Conservation (phyloP, 208 protist genomes). For the Leishmania amazonensis region DNA sequence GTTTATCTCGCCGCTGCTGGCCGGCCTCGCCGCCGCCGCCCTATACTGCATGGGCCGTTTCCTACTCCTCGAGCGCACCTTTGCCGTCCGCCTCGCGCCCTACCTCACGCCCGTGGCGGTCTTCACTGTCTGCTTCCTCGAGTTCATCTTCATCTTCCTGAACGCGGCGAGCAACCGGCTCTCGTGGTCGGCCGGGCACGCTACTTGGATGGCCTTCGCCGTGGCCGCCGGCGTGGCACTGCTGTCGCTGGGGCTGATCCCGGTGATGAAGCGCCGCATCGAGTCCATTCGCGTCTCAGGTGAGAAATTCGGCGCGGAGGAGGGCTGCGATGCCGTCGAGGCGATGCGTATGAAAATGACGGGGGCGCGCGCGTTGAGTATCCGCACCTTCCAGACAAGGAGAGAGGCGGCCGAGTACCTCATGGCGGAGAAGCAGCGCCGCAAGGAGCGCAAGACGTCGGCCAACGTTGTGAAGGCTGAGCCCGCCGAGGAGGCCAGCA, state of each 20-base stretch:
- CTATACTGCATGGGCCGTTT: slow-evolving; percentile 43
- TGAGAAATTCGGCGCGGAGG: slow-evolving; percentile 32
- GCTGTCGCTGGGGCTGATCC: slow-evolving; percentile 45
- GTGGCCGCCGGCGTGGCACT: slow-evolving; percentile 41
- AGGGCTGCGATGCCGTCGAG: slow-evolving; percentile 31
- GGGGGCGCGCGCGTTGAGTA: slow-evolving; percentile 21
- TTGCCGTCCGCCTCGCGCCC: slow-evolving; percentile 38
- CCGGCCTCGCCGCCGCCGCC: slow-evolving; percentile 38
- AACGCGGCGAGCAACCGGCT: slow-evolving; percentile 55
- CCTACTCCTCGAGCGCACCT: slow-evolving; percentile 41
- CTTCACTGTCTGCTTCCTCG: slow-evolving; percentile 55
- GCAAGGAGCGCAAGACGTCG: background rate
- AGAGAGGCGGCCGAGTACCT: slow-evolving; percentile 14
- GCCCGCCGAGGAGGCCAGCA: background rate
- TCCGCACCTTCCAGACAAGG: slow-evolving; percentile 13
- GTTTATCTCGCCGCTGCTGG: slow-evolving; percentile 61
- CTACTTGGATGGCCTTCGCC: slow-evolving; percentile 54
- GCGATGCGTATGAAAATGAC: slow-evolving; percentile 35
- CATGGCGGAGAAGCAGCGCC: background rate
- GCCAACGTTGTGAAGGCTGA: background rate
- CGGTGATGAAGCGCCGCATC: slow-evolving; percentile 42
- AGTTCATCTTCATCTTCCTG: slow-evolving; percentile 71
- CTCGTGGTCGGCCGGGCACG: slow-evolving; percentile 32
- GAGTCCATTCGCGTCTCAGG: slow-evolving; percentile 12
- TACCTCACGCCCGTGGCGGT: slow-evolving; percentile 52